phyloP scores from a whole-genome alignment of 805 yeast genomes.

The Ogataea paraovalis region DNA sequence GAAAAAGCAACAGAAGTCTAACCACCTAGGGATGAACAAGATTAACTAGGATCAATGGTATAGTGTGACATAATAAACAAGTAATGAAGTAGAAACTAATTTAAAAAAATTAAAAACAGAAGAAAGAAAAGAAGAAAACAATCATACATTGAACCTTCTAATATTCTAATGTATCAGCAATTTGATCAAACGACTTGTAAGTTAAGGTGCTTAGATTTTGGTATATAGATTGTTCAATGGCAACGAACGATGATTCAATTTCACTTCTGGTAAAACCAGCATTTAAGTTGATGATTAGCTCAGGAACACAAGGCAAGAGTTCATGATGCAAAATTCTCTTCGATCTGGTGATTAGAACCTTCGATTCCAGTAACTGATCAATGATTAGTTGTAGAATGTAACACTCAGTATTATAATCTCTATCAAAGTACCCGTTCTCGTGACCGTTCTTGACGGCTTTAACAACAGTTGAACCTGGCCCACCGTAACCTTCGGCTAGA shows the following conservation, averaged over 20 bases:
- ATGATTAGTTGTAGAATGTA: conserved; percentile 64
- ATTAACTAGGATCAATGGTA: neutral
- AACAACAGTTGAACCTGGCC: conserved; percentile 35
- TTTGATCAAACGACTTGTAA: conserved; percentile 4
- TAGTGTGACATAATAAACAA: neutral
- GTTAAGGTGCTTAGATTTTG: conserved; percentile 6
- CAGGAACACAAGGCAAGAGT: conserved; percentile 62
- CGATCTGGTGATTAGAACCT: conserved; percentile 50
- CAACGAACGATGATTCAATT: conserved; percentile 37
- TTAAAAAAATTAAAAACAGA: neutral
- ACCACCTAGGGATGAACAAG: neutral
- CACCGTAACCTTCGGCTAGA: conserved; percentile 51
- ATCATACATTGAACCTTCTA: neutral
- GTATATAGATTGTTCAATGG: conserved; percentile 31
- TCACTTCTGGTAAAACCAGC: conserved; percentile 44
- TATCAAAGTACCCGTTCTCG: conserved; percentile 38
- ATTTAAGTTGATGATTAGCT: conserved; percentile 49
- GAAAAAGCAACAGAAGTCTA: neutral
- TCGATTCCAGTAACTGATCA: conserved; percentile 48
- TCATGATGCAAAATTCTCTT: conserved; percentile 74
- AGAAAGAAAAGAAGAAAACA: neutral
- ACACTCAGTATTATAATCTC: conserved; percentile 48
- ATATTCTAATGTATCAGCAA: conserved; percentile 12
- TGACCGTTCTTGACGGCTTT: conserved; percentile 43
- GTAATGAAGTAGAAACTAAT: neutral